Percentiles rank a stretch among this genome's conserved stretches.
These are phyloP conservation scores for Apiosordaria backusii DNA, from an alignment of 495 filamentous ascomycete species.

Conservation along the genomic window DNA sequence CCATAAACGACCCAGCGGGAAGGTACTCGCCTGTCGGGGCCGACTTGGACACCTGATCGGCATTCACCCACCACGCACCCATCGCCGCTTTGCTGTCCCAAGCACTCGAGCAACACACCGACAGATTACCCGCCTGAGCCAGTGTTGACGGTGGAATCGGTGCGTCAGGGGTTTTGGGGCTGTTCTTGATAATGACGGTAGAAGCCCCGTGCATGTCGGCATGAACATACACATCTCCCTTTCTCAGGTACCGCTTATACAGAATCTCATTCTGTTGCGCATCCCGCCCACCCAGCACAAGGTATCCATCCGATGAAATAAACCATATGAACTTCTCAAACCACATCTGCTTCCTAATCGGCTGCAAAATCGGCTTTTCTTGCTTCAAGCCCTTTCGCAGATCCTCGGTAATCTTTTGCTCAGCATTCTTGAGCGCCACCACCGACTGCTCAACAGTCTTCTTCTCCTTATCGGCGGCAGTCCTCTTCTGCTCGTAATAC, in stretches of 20 bases:
- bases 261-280: constrained; percentile 87
- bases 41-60: constrained; percentile 83
- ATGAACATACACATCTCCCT: constrained; percentile 87
- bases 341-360: constrained; percentile 78
- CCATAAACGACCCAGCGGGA: constrained; percentile 66
- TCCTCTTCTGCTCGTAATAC: constrained; percentile 86
- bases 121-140: constrained; percentile 80
- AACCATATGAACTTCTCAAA: constrained; percentile 97
- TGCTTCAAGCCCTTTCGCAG: constrained; percentile 83
- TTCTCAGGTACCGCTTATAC: constrained; percentile 77
- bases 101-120: constrained; percentile 76
- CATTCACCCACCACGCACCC: constrained; percentile 90
- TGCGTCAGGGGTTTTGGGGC: constrained; percentile 64
- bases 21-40: constrained; percentile 75
- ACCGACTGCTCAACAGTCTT: constrained; percentile 78
- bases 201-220: constrained; percentile 85
- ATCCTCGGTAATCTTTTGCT: constrained; percentile 80
- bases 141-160: constrained; percentile 90
- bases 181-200: constrained; percentile 82
- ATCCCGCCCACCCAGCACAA: constrained; percentile 84
- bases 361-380: constrained; percentile 84
- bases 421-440: constrained; percentile 82
- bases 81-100: constrained; percentile 97
- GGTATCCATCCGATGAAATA: constrained; percentile 91
- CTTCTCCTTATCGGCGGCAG: constrained; percentile 78